Evolutionary conservation across 1,284 basidiomycete species (phyloP), one percentile per base, ranked within the genome.

Genomic region (Ceratobasidium papillatum): DNA sequence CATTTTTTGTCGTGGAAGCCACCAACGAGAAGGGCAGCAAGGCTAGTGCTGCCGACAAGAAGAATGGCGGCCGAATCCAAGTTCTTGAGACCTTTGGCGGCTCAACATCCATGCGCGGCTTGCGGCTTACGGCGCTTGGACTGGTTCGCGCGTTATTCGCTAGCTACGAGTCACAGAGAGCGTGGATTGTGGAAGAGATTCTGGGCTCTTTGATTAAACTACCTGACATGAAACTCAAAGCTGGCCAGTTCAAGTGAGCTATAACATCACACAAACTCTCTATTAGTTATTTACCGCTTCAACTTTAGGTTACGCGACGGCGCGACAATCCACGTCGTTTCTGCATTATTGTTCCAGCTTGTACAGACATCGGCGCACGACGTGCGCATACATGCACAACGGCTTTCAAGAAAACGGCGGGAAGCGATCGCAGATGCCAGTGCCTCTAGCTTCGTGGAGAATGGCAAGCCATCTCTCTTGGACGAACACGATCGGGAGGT

Each of bases 141-240:
- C 86, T 97, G 75, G 90, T 98, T 76, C 87, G 94, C 75, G 93
- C 89, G 78, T 94, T 96, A 79, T 99, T 98, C 80, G 94, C 94
- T 7, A 92, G 91, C 76, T 91, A 98, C 78, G 90, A 94, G 75
- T 90, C 92, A 47, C 97, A 99, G 82, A 86, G 97, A 0, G 89
- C 91, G 0, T 98, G 96, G 95, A 97, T 99, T 77, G 92, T 99
- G 25, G 96, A 98, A 81, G 97, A 99, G 82, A 95, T 99, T 38
- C 82, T 99, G 22, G 89, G 90, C 2, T 95, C 94, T 0, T 84
- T 99, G 62, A 95, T 94, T 78, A 95, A 94, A 81, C 86, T 98
- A 8, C 94, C 94, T 0, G 95, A 98, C 78, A 89, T 91, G 58
- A 96, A 94, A 79, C 91, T 93, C 80, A 92, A 92, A 77, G 91